Evolutionary conservation across 2,329 filamentous ascomycete genomes (phyloP).

Genomic region (Penicillium sclerotigenum): DNA sequence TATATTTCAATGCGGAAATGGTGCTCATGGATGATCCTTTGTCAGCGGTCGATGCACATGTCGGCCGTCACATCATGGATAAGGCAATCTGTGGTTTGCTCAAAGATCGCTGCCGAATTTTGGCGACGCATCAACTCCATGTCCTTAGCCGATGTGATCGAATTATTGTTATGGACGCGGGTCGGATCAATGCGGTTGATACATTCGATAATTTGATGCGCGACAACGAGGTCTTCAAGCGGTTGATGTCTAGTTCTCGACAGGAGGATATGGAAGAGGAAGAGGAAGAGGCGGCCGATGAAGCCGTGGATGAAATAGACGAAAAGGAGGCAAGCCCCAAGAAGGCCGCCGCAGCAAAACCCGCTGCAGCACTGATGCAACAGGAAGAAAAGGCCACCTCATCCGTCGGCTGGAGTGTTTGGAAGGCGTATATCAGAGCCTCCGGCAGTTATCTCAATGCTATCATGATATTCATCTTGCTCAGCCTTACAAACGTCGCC

Average conservation of each 20-base stretch:
- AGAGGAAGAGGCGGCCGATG: conserved; percentile 50
- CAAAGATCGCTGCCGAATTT: conserved; percentile 81
- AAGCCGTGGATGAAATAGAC: conserved; percentile 45
- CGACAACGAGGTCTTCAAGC: conserved; percentile 71
- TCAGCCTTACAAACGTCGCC: conserved; percentile 71
- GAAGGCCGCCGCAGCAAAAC: conserved; percentile 9
- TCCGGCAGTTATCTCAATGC: conserved; percentile 65
- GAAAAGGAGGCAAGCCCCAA: conserved; percentile 21
- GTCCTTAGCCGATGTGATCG: conserved; percentile 86
- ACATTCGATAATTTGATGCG: conserved; percentile 87
- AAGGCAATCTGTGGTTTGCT: conserved; percentile 87
- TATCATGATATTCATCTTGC: conserved; percentile 59
- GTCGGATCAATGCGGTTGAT: conserved; percentile 77
- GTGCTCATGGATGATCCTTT: conserved; percentile 64
- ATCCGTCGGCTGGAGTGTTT: conserved; percentile 77
- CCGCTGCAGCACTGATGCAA: conserved; percentile 43
- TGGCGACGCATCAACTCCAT: conserved; percentile 94
- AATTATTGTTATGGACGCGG: conserved; percentile 89
- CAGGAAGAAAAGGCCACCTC: conserved; percentile 61
- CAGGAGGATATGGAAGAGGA: conserved; percentile 51
- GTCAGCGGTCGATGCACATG: conserved; percentile 56
- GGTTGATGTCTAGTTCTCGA: conserved; percentile 75
- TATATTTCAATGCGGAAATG: conserved; percentile 63
- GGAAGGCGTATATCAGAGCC: conserved; percentile 71
- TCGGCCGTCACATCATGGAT: conserved; percentile 76